phyloP scores from a whole-genome alignment of 1,284 basidiomycete genomes.

The Sparassis latifolia region DNA sequence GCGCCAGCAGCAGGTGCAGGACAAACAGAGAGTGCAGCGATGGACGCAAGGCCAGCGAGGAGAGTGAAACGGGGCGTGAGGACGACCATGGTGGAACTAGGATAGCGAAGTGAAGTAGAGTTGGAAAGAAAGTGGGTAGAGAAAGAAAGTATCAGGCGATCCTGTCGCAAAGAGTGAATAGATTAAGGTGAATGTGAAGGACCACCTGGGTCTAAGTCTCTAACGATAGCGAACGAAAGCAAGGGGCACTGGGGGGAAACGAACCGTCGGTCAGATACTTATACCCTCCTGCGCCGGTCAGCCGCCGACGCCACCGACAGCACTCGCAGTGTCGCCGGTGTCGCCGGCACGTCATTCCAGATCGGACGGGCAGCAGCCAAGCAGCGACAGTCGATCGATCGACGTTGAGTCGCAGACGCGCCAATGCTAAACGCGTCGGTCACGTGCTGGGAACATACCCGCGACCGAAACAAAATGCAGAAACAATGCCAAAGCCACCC shows the following conservation, averaged over 20 bases:
- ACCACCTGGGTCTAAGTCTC: slow-evolving; percentile 24
- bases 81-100: slow-evolving; percentile 35
- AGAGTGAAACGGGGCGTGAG: slow-evolving; percentile 39
- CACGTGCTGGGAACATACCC: too few relatives aligned
- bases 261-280: slow-evolving; percentile 10
- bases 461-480: too few relatives aligned
- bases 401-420: too few relatives aligned
- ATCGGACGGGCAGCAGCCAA: neutral
- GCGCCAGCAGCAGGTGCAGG: slow-evolving; percentile 29
- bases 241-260: slow-evolving; percentile 12
- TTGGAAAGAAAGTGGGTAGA: slow-evolving; percentile 8
- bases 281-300: slow-evolving; percentile 10
- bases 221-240: slow-evolving; percentile 12
- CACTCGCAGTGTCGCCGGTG: neutral
- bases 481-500: too few relatives aligned
- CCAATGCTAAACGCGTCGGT: too few relatives aligned
- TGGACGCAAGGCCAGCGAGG: slow-evolving; percentile 35
- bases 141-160: slow-evolving; percentile 11
- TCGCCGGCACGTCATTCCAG: neutral
- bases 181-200: slow-evolving; percentile 21
- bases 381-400: neutral
- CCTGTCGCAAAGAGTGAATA: slow-evolving; percentile 18
- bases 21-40: slow-evolving; percentile 33
- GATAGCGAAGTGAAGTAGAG: slow-evolving; percentile 3
- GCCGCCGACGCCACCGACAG: neutral